Base-by-base conservation (phyloP, 768 basidiomycete genomes). In the Mycena amicta region DNA sequence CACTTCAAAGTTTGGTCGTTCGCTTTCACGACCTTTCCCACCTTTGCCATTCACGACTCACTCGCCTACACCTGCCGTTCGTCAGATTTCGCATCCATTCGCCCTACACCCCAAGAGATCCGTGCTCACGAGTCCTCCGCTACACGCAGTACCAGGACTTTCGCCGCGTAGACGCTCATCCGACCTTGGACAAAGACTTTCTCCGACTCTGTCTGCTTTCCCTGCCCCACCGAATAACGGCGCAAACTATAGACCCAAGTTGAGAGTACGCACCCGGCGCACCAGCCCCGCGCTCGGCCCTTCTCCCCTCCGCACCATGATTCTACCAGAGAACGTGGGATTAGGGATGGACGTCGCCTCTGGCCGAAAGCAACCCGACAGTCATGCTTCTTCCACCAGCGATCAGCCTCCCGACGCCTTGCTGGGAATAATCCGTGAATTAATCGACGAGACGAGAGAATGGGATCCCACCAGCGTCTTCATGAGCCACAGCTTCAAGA, bases 381-480 rank as follows among this genome's bases (percentile, higher is more conserved):
- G n/a, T n/a, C n/a, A n/a, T n/a, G n/a, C n/a, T n/a, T n/a, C 55
- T 29, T 56, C 57, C 23, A 55, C 56, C 3, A 50, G 18, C 6
- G 61, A 64, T 11, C 61, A 72, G 46, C 69, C 71, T 26, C 54
- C 72, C 5, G 70, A 75, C 49, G 67, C 69, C 27, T 63, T 82
- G 31, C 65, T 80, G 28, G 74, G 70, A 11, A 72, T 84, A 15
- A 78, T 84, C 29, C 74, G 74, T 16, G 80, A 83, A 63, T 73
- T 84, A 31, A 78, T 79, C 1, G 75, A 80, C 45, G 81, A 81
- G 61, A 78, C 80, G 18, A 80, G 71, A 50, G 75, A 75, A 33
- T 84, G 83, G 83, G 82, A 83, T 60, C 69, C 74, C 16, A 45
- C 40, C 50, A 77, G 73, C 56, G 65, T 83, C 31, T 80, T 79